Conservation (phyloP, 345 rosid genomes). For the Crucihimalaya himalaica region DNA sequence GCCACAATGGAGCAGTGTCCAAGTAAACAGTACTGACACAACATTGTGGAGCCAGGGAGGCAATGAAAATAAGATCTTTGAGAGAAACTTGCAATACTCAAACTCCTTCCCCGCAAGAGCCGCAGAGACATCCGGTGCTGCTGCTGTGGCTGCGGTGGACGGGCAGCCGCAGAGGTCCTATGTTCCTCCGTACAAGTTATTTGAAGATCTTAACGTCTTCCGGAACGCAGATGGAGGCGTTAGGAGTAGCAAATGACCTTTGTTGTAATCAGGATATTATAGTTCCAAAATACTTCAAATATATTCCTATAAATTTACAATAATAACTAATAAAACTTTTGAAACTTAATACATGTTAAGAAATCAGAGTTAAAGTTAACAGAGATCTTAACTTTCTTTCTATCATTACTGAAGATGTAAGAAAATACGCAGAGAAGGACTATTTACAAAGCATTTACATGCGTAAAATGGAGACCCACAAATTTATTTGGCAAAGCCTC, state of each 20-base stretch:
- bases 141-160: background rate
- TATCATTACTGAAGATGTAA: background rate
- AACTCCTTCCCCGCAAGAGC: conserved; percentile 49
- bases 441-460: conserved; percentile 15
- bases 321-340: no score
- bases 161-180: conserved; percentile 32
- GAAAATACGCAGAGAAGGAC: background rate
- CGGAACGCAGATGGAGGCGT: conserved; percentile 66
- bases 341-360: background rate
- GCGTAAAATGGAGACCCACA: conserved; percentile 20
- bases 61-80: conserved; percentile 35
- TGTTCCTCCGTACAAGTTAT: conserved; percentile 75
- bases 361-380: background rate
- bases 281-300: background rate
- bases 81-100: conserved; percentile 50
- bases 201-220: conserved; percentile 82
- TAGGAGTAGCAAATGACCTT: conserved; percentile 36
- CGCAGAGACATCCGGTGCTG: conserved; percentile 14
- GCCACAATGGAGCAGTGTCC: conserved; percentile 64
- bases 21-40: conserved; percentile 46
- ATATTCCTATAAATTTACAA: background rate
- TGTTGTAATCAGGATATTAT: background rate
- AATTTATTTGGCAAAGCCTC: conserved; percentile 71
- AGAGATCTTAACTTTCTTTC: background rate
- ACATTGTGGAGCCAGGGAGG: conserved; percentile 23